Percentiles rank a stretch among this genome's conserved stretches.
These are phyloP conservation scores for Clavispora phyllophila DNA, from an alignment of 805 yeast species.

Conservation along the genomic window DNA sequence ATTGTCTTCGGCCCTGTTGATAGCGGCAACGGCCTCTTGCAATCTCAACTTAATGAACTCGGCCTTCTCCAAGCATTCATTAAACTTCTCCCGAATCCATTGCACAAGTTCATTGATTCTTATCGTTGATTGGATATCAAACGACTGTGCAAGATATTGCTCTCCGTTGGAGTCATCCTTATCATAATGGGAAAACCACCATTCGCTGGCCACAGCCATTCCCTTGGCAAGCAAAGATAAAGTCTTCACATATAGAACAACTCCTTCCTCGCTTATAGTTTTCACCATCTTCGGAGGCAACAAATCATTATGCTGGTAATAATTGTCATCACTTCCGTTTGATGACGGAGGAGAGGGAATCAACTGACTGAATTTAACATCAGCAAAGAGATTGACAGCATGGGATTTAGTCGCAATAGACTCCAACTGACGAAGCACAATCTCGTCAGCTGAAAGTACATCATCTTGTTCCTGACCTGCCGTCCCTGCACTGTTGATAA, in stretches of 20 bases:
- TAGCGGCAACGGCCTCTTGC: constrained; percentile 43
- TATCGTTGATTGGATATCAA: constrained; percentile 20
- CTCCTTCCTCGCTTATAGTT: constrained; percentile 76
- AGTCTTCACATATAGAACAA: constrained; percentile 77
- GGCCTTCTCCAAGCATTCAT: constrained; percentile 84
- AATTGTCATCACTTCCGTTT: constrained; percentile 32
- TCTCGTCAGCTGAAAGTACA: constrained; percentile 26
- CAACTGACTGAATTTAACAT: constrained; percentile 81
- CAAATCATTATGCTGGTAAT: constrained; percentile 34
- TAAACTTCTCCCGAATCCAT: constrained; percentile 86
- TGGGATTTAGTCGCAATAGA: constrained; percentile 84
- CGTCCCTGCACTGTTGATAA: constrained; percentile 11
- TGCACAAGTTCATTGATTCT: constrained; percentile 71
- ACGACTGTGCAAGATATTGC: constrained; percentile 8
- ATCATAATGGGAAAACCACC: constrained; percentile 66
- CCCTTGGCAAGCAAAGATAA: constrained; percentile 79
- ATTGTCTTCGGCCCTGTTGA: constrained; percentile 12
- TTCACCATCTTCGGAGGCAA: constrained; percentile 55
- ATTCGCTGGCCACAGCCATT: constrained; percentile 76
- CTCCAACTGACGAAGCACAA: constrained; percentile 50
- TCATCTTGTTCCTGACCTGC: constrained; percentile 5
- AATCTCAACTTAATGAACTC: constrained; percentile 63
- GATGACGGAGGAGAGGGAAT: constrained; percentile 66
- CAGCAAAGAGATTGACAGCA: constrained; percentile 84
- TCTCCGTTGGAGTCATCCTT: constrained; percentile 9